Percentiles rank a stretch among this genome's conserved stretches.
phyloP scores from a whole-genome alignment of 2,329 filamentous ascomycete genomes.

The Alternaria panax region DNA sequence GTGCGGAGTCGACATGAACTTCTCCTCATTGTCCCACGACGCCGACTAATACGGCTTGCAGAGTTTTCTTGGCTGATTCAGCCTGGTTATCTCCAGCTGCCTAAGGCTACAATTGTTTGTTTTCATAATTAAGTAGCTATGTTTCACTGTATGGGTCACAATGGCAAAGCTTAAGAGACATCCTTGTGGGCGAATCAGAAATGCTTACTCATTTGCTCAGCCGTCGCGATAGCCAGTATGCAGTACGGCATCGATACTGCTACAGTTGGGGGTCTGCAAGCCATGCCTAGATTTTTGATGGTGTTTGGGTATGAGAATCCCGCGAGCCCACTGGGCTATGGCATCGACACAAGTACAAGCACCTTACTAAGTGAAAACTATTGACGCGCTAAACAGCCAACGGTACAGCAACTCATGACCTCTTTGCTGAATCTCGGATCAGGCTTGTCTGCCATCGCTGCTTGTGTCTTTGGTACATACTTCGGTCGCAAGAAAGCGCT shows the following conservation, averaged over 20 bases:
- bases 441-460: conserved; percentile 59
- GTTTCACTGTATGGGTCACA: not conserved
- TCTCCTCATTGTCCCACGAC: conserved; percentile 2
- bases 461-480: conserved; percentile 57
- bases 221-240: conserved; percentile 59
- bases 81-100: not conserved
- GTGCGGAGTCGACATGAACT: not conserved
- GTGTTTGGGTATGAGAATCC: conserved; percentile 61
- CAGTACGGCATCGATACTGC: conserved; percentile 62
- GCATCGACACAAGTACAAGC: conserved; percentile 49
- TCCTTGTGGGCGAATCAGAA: conserved; percentile 49
- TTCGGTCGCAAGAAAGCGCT: conserved; percentile 58
- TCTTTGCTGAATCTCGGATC: conserved; percentile 61
- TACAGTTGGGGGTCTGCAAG: conserved; percentile 51
- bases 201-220: conserved; percentile 57
- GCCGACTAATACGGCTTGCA: not conserved
- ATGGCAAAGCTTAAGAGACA: conserved; percentile 15
- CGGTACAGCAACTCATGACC: conserved; percentile 62
- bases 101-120: not conserved
- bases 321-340: conserved; percentile 46
- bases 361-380: not conserved
- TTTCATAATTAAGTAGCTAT: not conserved
- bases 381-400: conserved; percentile 44
- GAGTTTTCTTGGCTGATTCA: not conserved
- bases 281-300: conserved; percentile 57